These are phyloP conservation scores for Podospora fimiseda DNA, from an alignment of 495 filamentous ascomycete genomes.

Conservation along the genomic window DNA sequence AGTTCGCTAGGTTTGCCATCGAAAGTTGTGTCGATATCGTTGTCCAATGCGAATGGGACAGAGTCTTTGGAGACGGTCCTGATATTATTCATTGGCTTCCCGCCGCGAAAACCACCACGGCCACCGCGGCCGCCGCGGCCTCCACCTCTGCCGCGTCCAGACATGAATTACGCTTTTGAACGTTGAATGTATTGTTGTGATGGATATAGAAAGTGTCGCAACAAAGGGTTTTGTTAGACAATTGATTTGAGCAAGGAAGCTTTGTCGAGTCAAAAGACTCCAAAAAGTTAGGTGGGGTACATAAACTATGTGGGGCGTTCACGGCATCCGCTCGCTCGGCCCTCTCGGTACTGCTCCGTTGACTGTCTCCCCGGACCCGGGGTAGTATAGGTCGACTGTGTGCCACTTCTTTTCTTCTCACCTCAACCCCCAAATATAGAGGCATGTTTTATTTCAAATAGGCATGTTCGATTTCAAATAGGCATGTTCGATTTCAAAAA, in stretches of 20 bases:
- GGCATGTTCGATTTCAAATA: too few relatives aligned
- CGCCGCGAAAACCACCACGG: slow-evolving; percentile 29
- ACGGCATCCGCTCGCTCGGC: neutral
- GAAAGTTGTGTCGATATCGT: slow-evolving; percentile 16
- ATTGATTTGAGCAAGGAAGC: too few relatives aligned
- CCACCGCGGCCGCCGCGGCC: slow-evolving; percentile 32
- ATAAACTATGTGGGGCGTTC: neutral
- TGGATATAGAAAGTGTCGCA: neutral
- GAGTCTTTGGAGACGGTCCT: slow-evolving; percentile 20
- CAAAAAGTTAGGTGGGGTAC: slow-evolving; percentile 7
- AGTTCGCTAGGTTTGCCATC: slow-evolving; percentile 39
- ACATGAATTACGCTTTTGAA: slow-evolving; percentile 12
- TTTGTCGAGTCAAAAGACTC: neutral
- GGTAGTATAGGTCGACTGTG: too few relatives aligned
- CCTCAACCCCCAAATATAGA: too few relatives aligned
- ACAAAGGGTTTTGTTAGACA: neutral
- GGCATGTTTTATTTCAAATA: too few relatives aligned
- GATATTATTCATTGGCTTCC: slow-evolving; percentile 16
- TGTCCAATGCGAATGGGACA: slow-evolving; percentile 30
- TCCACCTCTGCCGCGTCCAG: slow-evolving; percentile 30
- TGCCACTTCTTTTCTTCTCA: too few relatives aligned
- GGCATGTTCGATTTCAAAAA: too few relatives aligned
- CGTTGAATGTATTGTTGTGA: neutral
- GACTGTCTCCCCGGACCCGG: too few relatives aligned
- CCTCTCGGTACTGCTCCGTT: too few relatives aligned